Base-by-base conservation (phyloP, 1,139 yeast species). In the Yamadazyma kanchanaburiensis region DNA sequence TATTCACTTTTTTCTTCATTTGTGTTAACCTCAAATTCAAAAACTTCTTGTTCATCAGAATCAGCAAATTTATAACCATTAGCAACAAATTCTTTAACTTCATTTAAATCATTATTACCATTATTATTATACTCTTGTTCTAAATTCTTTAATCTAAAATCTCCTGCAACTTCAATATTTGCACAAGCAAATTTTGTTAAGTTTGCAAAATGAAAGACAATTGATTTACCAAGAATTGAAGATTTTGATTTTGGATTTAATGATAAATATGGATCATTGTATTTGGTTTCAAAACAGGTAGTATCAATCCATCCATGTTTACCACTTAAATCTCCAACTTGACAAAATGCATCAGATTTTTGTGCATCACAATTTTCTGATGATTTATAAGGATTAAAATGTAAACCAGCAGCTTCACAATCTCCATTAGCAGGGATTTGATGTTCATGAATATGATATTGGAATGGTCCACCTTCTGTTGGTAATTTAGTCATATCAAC, bases 281-380 rank as follows among this genome's bases (percentile, higher is more conserved):
- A 77, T 36, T 61, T 63, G 16, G 72, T 58, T 46, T 73, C 76
- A 50, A 67, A 72, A 43, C 79, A 73, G 3, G 79, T 74, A 15
- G 76, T 60, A 43, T 73, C 63, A 39, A 77, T 71, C 53, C 61
- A 60, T 3, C 83, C 84, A 49, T 77, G 80, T 46, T 77, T 77
- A 19, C 83, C 83, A 26, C 79, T 70, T 41, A 77, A 69, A 46
- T 77, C 82, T 26, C 84, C 83, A 18, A 75, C 67, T 51, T 73
- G 74, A 49, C 82, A 76, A 28, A 54, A 59, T 7, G 77, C 57
- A 50, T 78, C 80, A 42, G 65, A 62, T 13, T 60, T 62, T 36
- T 66, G 65, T 10, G 44, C 42, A 26, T 62, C 67, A 50, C 80
- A 75, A 28, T 60, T 59, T 3, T 58, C 48, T 12, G 65, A 49